Conservation (phyloP, 108 stramenopile species). For the Pseudonitzschia multiseries region DNA sequence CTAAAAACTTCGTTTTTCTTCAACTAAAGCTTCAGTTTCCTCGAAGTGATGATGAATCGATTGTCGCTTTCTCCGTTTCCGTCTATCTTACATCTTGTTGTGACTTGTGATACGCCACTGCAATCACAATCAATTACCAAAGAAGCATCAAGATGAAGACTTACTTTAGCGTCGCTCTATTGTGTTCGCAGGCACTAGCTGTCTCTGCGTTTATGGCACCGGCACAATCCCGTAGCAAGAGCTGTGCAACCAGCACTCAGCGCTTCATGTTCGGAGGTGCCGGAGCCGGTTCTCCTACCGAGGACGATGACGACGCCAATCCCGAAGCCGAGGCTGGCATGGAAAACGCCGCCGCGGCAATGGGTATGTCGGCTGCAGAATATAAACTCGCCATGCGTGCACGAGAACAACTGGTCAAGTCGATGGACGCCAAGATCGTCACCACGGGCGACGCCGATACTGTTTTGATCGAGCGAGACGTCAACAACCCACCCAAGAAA, state of each 20-base stretch:
- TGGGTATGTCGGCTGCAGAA: conserved; percentile 84
- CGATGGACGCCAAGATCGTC: conserved; percentile 53
- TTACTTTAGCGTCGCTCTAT: conserved; percentile 11
- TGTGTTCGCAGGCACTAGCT: conserved; percentile 18
- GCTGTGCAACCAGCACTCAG: not conserved
- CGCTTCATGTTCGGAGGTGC: conserved; percentile 76
- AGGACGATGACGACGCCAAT: conserved; percentile 54
- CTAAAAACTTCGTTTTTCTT: conserved; percentile 4
- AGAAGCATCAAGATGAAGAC: conserved; percentile 26
- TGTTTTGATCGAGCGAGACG: conserved; percentile 67
- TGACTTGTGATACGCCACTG: not conserved
- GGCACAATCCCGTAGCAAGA: not conserved
- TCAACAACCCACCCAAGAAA: conserved; percentile 69
- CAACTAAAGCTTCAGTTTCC: conserved; percentile 1
- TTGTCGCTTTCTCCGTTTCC: not conserved
- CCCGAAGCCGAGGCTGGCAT: conserved; percentile 64
- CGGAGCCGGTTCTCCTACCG: conserved; percentile 55
- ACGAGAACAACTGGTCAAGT: conserved; percentile 46
- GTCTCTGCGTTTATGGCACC: not conserved
- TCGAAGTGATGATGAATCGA: not conserved
- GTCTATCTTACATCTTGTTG: not conserved
- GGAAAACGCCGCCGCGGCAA: conserved; percentile 71
- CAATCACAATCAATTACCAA: not conserved
- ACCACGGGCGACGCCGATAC: conserved; percentile 52
- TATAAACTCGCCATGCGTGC: conserved; percentile 80